Conservation (phyloP, 1,284 basidiomycete species). For the Sporisorium reilianum region DNA sequence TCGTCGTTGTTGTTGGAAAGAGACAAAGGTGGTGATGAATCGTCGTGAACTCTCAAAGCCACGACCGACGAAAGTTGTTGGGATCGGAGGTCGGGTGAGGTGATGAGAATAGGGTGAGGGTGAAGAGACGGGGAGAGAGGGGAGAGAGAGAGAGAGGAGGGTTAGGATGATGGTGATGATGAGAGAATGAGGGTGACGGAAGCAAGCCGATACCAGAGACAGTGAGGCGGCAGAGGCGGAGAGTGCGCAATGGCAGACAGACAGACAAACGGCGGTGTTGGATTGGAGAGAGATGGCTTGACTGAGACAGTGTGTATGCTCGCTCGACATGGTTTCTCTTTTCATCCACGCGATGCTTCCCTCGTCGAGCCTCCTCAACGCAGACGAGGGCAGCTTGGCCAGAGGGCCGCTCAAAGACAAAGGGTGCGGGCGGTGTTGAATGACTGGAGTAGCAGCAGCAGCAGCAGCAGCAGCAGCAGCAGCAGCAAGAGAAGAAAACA, state of each 20-base stretch:
- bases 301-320: background rate
- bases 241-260: background rate
- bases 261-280: background rate
- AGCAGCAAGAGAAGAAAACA: background rate
- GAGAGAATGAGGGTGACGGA: background rate
- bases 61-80: conserved; percentile 16
- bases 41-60: conserved; percentile 49
- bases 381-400: conserved; percentile 9
- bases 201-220: background rate
- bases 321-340: conserved; percentile 3
- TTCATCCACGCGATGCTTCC: background rate
- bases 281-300: background rate
- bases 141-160: conserved; percentile 3
- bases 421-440: conserved; percentile 15
- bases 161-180: conserved; percentile 2
- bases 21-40: conserved; percentile 9
- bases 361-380: background rate
- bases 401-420: conserved; percentile 1
- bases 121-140: background rate
- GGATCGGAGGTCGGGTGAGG: conserved; percentile 4
- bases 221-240: background rate
- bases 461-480: no score
- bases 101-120: conserved; percentile 9
- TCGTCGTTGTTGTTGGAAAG: background rate
- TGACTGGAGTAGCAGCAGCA: conserved; percentile 17